These are phyloP conservation scores for Talaromyces albobiverticillius DNA, from an alignment of 2,329 filamentous ascomycete genomes.

Conservation along the genomic window DNA sequence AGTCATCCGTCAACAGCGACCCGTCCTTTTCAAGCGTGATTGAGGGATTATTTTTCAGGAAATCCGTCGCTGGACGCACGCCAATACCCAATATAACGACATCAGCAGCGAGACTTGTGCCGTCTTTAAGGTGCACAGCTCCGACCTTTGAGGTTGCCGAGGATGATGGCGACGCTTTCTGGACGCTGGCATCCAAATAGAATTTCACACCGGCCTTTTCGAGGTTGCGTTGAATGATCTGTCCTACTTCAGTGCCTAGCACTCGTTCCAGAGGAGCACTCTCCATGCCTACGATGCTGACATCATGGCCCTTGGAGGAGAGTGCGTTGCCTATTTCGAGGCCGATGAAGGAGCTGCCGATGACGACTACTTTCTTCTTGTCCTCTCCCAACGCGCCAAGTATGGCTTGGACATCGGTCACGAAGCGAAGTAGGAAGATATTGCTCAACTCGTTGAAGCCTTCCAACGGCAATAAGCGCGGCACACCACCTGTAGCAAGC, in stretches of 20 bases:
- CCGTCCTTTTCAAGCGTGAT: slow-evolving; percentile 76
- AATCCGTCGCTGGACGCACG: slow-evolving; percentile 80
- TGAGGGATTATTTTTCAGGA: slow-evolving; percentile 67
- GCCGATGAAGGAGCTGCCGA: slow-evolving; percentile 94
- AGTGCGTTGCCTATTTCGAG: slow-evolving; percentile 91
- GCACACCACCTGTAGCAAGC: slow-evolving; percentile 79
- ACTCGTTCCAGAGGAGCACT: slow-evolving; percentile 79
- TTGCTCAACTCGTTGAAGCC: slow-evolving; percentile 86
- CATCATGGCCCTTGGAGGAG: slow-evolving; percentile 70
- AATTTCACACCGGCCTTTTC: slow-evolving; percentile 90
- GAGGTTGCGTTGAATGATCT: slow-evolving; percentile 72
- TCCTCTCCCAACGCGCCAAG: slow-evolving; percentile 72
- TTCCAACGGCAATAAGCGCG: slow-evolving; percentile 70
- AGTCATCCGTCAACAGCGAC: slow-evolving; percentile 77
- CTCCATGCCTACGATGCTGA: slow-evolving; percentile 88
- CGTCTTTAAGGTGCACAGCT: slow-evolving; percentile 78
- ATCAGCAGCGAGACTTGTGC: slow-evolving; percentile 79
- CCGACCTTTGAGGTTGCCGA: slow-evolving; percentile 71
- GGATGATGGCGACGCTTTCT: slow-evolving; percentile 72
- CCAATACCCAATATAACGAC: slow-evolving; percentile 90
- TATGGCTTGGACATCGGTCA: slow-evolving; percentile 77
- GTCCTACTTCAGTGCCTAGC: slow-evolving; percentile 77
- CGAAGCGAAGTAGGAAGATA: slow-evolving; percentile 76
- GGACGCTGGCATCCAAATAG: slow-evolving; percentile 74
- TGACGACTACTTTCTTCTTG: slow-evolving; percentile 76